phyloP scores from a whole-genome alignment of 495 filamentous ascomycete species.

The Trypethelium eluteriae region DNA sequence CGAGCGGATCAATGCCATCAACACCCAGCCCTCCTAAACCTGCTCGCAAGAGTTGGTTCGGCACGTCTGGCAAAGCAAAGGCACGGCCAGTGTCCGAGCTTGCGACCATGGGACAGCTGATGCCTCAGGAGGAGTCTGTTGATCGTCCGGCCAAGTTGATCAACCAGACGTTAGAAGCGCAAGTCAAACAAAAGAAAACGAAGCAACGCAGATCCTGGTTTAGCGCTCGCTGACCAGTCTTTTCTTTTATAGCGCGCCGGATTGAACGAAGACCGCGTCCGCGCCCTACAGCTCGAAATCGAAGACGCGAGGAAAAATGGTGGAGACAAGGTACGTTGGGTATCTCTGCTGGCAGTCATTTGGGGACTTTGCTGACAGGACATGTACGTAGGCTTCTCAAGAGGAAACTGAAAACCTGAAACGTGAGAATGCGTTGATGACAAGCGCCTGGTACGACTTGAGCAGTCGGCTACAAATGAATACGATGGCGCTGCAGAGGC shows the following conservation, averaged over 20 bases:
- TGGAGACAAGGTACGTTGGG: not conserved
- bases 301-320: not conserved
- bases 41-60: not conserved
- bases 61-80: not conserved
- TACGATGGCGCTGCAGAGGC: constrained; percentile 65
- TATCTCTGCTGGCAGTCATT: not conserved
- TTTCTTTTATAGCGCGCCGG: not conserved
- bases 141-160: not conserved
- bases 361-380: not conserved
- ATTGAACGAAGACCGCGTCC: not conserved
- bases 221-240: not conserved
- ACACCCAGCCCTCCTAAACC: not conserved
- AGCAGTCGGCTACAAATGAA: constrained; percentile 78
- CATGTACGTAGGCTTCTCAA: constrained; percentile 8
- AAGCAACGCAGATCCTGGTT: not conserved
- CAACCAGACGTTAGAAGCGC: not conserved
- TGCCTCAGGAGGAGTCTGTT: not conserved
- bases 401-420: constrained; percentile 32
- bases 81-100: not conserved
- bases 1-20: not conserved
- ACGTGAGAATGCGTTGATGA: constrained; percentile 76
- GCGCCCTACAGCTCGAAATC: constrained; percentile 1
- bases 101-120: not conserved
- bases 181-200: not conserved
- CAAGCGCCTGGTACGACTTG: constrained; percentile 88